Conservation (phyloP, 768 basidiomycete species). For the Russula abietina region DNA sequence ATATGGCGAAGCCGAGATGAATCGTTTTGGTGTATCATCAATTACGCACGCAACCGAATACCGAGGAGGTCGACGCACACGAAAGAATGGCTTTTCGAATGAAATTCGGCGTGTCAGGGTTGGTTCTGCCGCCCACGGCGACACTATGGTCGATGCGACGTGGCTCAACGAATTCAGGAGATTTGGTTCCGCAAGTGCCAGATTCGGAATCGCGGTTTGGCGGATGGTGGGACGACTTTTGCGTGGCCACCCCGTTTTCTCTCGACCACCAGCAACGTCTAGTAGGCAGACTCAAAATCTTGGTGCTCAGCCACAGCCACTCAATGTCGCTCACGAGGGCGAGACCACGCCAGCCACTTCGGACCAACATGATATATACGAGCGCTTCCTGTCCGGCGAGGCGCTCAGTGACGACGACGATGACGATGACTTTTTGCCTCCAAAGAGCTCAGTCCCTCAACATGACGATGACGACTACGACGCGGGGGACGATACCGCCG, state of each 20-base stretch:
- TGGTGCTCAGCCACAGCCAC: not conserved
- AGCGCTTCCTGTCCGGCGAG: constrained; percentile 57
- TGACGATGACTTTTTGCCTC: constrained; percentile 35
- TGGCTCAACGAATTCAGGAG: constrained; percentile 38
- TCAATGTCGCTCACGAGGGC: not conserved
- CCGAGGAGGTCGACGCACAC: constrained; percentile 26
- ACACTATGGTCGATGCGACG: constrained; percentile 37
- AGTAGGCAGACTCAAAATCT: not conserved
- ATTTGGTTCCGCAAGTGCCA: constrained; percentile 8
- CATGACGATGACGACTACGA: constrained; percentile 22
- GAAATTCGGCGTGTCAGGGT: constrained; percentile 44
- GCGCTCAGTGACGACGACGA: constrained; percentile 44
- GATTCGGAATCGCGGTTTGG: constrained; percentile 19
- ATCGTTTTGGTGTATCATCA: constrained; percentile 39
- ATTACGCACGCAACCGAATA: constrained; percentile 31
- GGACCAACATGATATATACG: constrained; percentile 42
- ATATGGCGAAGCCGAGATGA: constrained; percentile 37
- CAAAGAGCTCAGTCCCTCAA: constrained; percentile 4
- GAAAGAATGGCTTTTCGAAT: constrained; percentile 41
- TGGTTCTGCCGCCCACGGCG: constrained; percentile 32
- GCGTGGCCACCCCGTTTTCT: constrained; percentile 14
- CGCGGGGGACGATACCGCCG: constrained; percentile 19
- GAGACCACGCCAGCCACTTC: constrained; percentile 24
- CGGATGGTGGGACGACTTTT: constrained; percentile 17
- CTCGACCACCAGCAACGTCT: not conserved